A percentile compares a stretch with the other conserved stretches of the same genome.
These are phyloP conservation scores for Balansia obtecta DNA, from an alignment of 2,329 filamentous ascomycete species.

Conservation along the genomic window DNA sequence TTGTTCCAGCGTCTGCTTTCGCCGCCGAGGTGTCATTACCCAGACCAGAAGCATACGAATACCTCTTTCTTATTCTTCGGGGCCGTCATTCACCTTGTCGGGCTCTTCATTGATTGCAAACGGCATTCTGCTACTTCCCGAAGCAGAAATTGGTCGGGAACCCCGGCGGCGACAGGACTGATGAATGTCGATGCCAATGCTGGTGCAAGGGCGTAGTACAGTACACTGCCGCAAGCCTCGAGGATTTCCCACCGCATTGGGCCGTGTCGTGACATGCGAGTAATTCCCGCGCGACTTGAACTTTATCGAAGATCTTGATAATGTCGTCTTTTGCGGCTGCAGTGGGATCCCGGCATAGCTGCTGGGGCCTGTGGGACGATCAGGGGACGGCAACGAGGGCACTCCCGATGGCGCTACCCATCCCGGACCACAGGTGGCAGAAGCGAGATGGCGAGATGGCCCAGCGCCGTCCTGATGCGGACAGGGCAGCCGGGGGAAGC, in stretches of 20 bases:
- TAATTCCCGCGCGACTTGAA: slow-evolving; percentile 11
- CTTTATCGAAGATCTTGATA: slow-evolving; percentile 19
- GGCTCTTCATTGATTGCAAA: slow-evolving; percentile 15
- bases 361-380: slow-evolving; percentile 18
- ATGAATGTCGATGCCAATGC: slow-evolving; percentile 19
- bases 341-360: slow-evolving; percentile 13
- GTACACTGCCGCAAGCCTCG: slow-evolving; percentile 19
- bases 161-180: slow-evolving; percentile 21
- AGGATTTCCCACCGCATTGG: slow-evolving; percentile 21
- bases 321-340: slow-evolving; percentile 11
- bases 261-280: slow-evolving; percentile 20
- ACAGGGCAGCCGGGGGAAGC: too few relatives aligned
- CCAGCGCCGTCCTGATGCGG: slow-evolving; percentile 22
- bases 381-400: slow-evolving; percentile 24
- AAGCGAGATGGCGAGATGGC: slow-evolving; percentile 21
- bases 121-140: slow-evolving; percentile 18
- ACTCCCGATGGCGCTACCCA: slow-evolving; percentile 23
- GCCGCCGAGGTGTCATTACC: not conserved
- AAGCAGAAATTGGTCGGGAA: slow-evolving; percentile 26
- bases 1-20: not conserved
- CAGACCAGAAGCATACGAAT: slow-evolving; percentile 17
- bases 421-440: slow-evolving; percentile 24
- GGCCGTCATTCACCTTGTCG: slow-evolving; percentile 8
- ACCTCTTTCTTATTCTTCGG: slow-evolving; percentile 13
- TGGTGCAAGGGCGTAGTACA: slow-evolving; percentile 22